Percentiles rank a stretch among this genome's conserved stretches.
Evolutionary conservation across 352 stramenopile genomes (phyloP).

Genomic region (Phytophthora aleatoria): DNA sequence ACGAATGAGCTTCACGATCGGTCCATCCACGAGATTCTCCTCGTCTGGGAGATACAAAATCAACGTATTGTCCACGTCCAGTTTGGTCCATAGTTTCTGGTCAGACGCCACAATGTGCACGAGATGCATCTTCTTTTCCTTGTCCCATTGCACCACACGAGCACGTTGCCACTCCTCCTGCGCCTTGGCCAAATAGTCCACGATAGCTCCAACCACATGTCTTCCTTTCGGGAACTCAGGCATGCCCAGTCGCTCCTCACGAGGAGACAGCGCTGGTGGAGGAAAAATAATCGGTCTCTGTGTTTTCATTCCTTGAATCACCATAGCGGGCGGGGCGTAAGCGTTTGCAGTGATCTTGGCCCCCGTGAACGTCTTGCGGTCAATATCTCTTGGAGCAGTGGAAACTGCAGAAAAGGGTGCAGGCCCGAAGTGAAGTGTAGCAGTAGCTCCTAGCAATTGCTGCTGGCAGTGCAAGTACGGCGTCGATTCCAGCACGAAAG

Average conservation of each 20-base stretch:
- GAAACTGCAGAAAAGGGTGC: conserved; percentile 16
- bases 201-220: conserved; percentile 62
- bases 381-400: conserved; percentile 25
- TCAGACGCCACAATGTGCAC: conserved; percentile 61
- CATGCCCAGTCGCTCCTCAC: conserved; percentile 45
- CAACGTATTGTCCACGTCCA: conserved; percentile 64
- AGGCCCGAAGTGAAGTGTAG: conserved; percentile 40
- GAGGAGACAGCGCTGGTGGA: conserved; percentile 14
- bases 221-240: conserved; percentile 58
- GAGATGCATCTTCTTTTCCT: conserved; percentile 65
- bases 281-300: conserved; percentile 56
- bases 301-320: conserved; percentile 50
- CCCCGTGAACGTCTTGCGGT: conserved; percentile 34
- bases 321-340: conserved; percentile 46
- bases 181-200: conserved; percentile 75
- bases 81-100: conserved; percentile 65
- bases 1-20: conserved; percentile 65
- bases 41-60: conserved; percentile 70
- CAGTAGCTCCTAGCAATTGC: conserved; percentile 49
- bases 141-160: conserved; percentile 72
- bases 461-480: conserved; percentile 57
- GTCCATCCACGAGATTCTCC: conserved; percentile 58
- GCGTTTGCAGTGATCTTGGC: conserved; percentile 45
- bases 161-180: conserved; percentile 76
- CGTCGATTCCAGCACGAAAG: conserved; percentile 81